Conservation (phyloP, 2,329 filamentous ascomycete species). For the Colletotrichum australisinense region DNA sequence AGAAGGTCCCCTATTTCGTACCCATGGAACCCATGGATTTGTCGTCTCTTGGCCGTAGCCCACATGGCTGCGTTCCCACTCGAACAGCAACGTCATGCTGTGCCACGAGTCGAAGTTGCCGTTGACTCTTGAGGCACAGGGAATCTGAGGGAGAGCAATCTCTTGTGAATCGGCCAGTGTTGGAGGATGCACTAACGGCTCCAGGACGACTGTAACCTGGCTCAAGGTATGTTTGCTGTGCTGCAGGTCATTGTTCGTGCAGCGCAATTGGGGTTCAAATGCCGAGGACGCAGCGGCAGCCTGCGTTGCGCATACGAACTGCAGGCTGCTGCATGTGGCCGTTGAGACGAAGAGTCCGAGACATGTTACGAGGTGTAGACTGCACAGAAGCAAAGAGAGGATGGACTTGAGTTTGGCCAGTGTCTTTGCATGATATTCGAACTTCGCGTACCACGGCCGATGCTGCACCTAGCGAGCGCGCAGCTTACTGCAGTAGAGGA, state of each 20-base stretch:
- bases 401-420: neutral
- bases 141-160: neutral
- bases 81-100: slow-evolving; percentile 13
- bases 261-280: neutral
- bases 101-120: slow-evolving; percentile 6
- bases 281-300: slow-evolving; percentile 12
- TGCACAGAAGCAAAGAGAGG: neutral
- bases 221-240: neutral
- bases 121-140: neutral
- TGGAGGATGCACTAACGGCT: neutral
- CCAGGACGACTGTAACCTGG: neutral
- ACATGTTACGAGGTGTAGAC: slow-evolving; percentile 10
- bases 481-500: neutral
- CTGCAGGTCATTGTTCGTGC: slow-evolving; percentile 1
- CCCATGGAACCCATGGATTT: neutral
- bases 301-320: slow-evolving; percentile 7
- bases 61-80: slow-evolving; percentile 6
- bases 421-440: neutral
- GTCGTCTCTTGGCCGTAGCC: neutral
- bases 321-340: slow-evolving; percentile 6
- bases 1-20: neutral
- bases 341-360: slow-evolving; percentile 8
- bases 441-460: neutral
- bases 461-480: neutral
- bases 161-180: neutral